Base-by-base conservation (phyloP, 2,329 filamentous ascomycete genomes). In the Graphilbum fragrans region DNA sequence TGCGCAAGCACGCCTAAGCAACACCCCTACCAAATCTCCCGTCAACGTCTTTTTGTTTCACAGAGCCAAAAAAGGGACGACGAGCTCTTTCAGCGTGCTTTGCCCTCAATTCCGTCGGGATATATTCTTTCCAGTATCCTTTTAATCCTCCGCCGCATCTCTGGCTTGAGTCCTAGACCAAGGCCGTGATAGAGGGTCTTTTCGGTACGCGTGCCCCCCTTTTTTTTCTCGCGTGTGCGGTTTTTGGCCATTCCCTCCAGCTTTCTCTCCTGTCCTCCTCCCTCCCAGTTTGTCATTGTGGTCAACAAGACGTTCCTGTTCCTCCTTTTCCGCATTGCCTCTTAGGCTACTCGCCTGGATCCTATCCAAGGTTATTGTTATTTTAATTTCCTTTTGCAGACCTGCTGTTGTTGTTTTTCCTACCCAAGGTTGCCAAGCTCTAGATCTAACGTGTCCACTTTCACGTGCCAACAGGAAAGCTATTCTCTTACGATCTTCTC, bases 141-240 rank as follows among this genome's bases (percentile, higher is more conserved):
- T 35, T 14, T 22, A 25, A 29, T 39, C 37, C 16, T 7, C 23
- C 27, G 35, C 33, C 11, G 21, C 25, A 20, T 16, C 17, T n/a
- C 33, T 25, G 41, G 25, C 34, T 33, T n/a, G 14, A 7, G 31
- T 33, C 31, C n/a, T n/a, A n/a, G n/a, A n/a, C n/a, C n/a, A n/a
- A n/a, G n/a, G n/a, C n/a, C n/a, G n/a, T n/a, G n/a, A n/a, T n/a
- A n/a, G n/a, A n/a, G n/a, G n/a, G n/a, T n/a, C n/a, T n/a, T n/a
- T n/a, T n/a, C n/a, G 39, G 44, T 46, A 46, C 38, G 44, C 38
- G 41, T 43, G 38, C 17, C 32, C 44, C 38, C 34, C 22, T 35
- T 32, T 29, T n/a, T 43, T 29, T 32, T 27, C 47, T 44, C 44
- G 44, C 44, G 44, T 52, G 46, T 35, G 29, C 14, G 25, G 14